These are phyloP conservation scores for Aspergillus terreus DNA, from an alignment of 2,329 filamentous ascomycete genomes.

Conservation along the genomic window DNA sequence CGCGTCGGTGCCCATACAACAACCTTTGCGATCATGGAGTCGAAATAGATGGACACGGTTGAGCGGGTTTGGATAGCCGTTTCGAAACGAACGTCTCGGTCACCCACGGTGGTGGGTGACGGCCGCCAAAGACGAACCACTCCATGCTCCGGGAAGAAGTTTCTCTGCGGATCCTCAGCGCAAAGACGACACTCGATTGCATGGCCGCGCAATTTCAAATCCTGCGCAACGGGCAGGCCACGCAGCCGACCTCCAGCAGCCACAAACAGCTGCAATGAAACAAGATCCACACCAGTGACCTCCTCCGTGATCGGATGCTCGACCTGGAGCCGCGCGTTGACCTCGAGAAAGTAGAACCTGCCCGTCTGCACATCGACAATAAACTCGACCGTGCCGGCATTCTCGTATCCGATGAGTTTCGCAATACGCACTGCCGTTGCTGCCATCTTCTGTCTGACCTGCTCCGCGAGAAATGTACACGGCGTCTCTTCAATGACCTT, in stretches of 20 bases:
- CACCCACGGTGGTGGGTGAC: background rate
- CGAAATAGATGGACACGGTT: constrained; percentile 44
- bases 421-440: constrained; percentile 37
- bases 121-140: constrained; percentile 34
- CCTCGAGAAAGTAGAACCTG: constrained; percentile 47
- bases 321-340: constrained; percentile 50
- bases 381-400: constrained; percentile 47
- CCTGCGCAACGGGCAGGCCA: constrained; percentile 12
- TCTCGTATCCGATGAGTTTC: constrained; percentile 36
- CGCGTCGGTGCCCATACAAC: constrained; percentile 43
- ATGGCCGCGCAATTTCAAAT: constrained; percentile 31
- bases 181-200: constrained; percentile 46
- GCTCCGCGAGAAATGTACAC: constrained; percentile 29
- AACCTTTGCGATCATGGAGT: constrained; percentile 48
- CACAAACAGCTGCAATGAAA: constrained; percentile 34
- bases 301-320: constrained; percentile 47
- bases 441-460: constrained; percentile 33
- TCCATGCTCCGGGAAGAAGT: constrained; percentile 39
- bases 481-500: constrained; percentile 52
- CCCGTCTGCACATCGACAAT: constrained; percentile 38
- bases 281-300: constrained; percentile 38
- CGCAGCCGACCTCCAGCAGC: constrained; percentile 30
- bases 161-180: constrained; percentile 39
- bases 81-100: constrained; percentile 38
- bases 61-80: constrained; percentile 38